A percentile compares a stretch with the other conserved stretches of the same genome.
phyloP scores from a whole-genome alignment of 768 basidiomycete genomes.

The Amanita exitialis region DNA sequence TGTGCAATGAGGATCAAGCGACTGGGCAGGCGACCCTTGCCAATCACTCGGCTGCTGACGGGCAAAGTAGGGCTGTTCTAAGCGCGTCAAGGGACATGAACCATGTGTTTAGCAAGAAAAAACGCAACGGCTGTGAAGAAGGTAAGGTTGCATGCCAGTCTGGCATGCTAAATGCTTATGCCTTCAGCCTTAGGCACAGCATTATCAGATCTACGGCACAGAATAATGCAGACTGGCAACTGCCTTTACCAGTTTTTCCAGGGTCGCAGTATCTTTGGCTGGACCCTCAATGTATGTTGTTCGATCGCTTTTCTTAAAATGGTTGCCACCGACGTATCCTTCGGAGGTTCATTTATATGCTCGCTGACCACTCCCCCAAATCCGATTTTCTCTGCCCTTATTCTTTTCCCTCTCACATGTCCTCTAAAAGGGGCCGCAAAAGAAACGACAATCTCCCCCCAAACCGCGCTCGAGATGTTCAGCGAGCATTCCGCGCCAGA shows the following conservation, averaged over 20 bases:
- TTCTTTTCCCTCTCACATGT: conserved; percentile 35
- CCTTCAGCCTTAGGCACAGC: neutral
- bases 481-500: conserved; percentile 82
- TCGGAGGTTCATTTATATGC: conserved; percentile 24
- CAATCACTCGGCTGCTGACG: conserved; percentile 3
- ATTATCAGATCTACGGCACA: conserved; percentile 5
- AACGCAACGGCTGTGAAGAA: neutral
- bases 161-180: neutral
- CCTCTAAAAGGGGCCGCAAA: conserved; percentile 82
- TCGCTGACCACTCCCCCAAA: conserved; percentile 9
- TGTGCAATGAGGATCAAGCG: neutral
- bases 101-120: neutral
- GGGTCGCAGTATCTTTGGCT: conserved; percentile 8
- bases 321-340: conserved; percentile 7
- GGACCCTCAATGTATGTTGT: conserved; percentile 5
- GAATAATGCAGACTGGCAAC: conserved; percentile 1
- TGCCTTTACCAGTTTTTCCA: conserved; percentile 5
- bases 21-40: conserved; percentile 6
- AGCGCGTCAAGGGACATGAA: neutral
- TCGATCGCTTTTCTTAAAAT: conserved; percentile 7
- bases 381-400: conserved; percentile 19
- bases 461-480: conserved; percentile 80
- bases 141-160: neutral
- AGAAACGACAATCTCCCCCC: conserved; percentile 74
- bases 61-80: neutral